Conservation (phyloP, 1,284 basidiomycete genomes). For the Erythrobasidium hasegawianum region DNA sequence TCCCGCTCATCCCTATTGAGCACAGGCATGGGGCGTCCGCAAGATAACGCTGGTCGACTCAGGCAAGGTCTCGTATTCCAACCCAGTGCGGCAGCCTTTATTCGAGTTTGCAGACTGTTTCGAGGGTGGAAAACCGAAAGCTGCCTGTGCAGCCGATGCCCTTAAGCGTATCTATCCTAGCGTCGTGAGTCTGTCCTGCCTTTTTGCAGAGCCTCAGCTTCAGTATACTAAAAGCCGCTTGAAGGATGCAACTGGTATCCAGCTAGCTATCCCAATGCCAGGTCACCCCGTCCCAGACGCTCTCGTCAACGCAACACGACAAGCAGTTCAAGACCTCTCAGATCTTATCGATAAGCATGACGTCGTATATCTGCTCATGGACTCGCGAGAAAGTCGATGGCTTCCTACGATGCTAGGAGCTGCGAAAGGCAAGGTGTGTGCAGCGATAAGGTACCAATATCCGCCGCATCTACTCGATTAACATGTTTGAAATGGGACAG, state of each 20-base stretch:
- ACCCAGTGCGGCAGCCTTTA: conserved; percentile 91
- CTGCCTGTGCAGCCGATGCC: conserved; percentile 80
- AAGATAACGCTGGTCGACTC: conserved; percentile 92
- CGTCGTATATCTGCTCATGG: conserved; percentile 91
- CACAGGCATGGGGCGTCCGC: conserved; percentile 87
- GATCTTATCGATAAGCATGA: conserved; percentile 77
- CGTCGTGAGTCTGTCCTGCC: conserved; percentile 60
- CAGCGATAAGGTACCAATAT: neutral
- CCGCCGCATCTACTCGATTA: neutral
- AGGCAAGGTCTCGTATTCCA: conserved; percentile 86
- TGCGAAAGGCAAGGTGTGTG: conserved; percentile 71
- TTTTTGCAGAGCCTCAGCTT: neutral
- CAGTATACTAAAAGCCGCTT: neutral
- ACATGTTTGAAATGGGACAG: conserved; percentile 49
- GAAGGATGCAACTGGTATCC: conserved; percentile 73
- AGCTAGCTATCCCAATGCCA: conserved; percentile 89
- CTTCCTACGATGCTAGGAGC: conserved; percentile 83
- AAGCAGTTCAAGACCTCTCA: conserved; percentile 70
- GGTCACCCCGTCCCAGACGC: conserved; percentile 73
- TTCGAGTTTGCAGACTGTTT: conserved; percentile 93
- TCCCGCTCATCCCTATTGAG: too few relatives aligned
- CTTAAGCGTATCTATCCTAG: conserved; percentile 88
- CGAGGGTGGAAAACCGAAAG: conserved; percentile 90
- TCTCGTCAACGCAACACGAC: conserved; percentile 59
- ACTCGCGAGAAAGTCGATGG: conserved; percentile 94